Base-by-base conservation (phyloP, 2,329 filamentous ascomycete genomes). In the Phaeosphaeriaceae sp. region DNA sequence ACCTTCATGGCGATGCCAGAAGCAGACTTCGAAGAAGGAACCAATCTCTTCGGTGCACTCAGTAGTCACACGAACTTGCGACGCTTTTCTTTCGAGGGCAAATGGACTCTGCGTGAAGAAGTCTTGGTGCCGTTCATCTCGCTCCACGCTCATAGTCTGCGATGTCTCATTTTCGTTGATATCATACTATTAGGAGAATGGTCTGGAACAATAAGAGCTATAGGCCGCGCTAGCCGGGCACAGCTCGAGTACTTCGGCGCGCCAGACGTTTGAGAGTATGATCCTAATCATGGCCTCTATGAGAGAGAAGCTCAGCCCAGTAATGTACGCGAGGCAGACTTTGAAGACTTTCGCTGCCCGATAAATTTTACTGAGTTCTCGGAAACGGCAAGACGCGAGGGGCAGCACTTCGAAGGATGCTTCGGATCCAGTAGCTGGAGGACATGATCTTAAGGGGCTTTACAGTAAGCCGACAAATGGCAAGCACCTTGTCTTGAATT, bases 141-240 rank as follows among this genome's bases (percentile, higher is more conserved):
- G 3, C 13, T 8, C 9, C 32, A 43, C 42, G 32, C 49, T 26
- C 32, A n/a, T 17, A 26, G 21, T 35, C 32, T 52, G 1, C 49
- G 21, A 43, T 52, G 49, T 26, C 49, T 52, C 35, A 52, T 52
- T 22, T 35, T 52, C 32, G 49, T 43, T 6, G 21, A 23, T 3
- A 19, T 35, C 7, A 43, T 43, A 1, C 30, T 52, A 3, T n/a
- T 3, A 2, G 49, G 49, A 26, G 26, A 13, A 9, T 52, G 49
- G 49, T 23, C 28, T 24, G 15, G 22, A 1, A 43, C 32, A 15
- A 9, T 52, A 7, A 24, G 23, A 11, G 30, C 32, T 24, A 42
- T 43, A 13, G 21, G 30, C 10, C 28, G 22, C 10, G 6, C 21
- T 9, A 43, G 21, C n/a, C 15, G 19, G 5, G 49, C 22, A 6